Conservation (phyloP, 176 grass and related monocot species). For the Triticum turgidum region DNA sequence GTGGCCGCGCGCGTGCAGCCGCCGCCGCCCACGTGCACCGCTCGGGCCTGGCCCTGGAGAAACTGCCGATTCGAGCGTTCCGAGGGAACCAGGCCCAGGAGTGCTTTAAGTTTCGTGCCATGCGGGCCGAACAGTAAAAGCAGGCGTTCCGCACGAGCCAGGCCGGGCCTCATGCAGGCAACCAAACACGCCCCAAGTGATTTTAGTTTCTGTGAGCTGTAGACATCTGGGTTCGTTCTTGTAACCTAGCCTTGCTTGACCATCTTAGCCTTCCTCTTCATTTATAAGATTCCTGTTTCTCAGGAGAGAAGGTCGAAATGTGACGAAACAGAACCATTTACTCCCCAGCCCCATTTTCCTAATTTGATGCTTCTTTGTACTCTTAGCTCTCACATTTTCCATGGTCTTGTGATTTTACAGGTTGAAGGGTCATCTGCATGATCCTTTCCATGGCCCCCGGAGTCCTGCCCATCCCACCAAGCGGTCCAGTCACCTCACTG, state of each 20-base stretch:
- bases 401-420: constrained; percentile 38
- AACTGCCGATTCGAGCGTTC: no score
- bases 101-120: no score
- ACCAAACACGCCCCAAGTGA: no score
- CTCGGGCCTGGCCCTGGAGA: no score
- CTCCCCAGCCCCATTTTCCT: neutral
- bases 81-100: no score
- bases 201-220: neutral
- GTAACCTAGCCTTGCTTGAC: neutral
- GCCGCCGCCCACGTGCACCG: no score
- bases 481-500: constrained; percentile 55
- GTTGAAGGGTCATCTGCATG: constrained; percentile 78
- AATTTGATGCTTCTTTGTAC: neutral
- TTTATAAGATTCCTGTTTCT: neutral
- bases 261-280: neutral
- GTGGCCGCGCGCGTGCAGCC: no score
- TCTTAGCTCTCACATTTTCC: constrained; percentile 8
- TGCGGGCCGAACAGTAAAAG: no score
- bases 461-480: constrained; percentile 65
- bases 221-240: neutral
- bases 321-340: neutral
- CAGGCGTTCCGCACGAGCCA: no score
- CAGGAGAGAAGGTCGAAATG: neutral
- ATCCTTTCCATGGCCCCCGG: constrained; percentile 65
- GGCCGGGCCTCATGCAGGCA: no score